These are phyloP conservation scores for Neurospora terricola DNA, from an alignment of 495 filamentous ascomycete species.

Conservation along the genomic window DNA sequence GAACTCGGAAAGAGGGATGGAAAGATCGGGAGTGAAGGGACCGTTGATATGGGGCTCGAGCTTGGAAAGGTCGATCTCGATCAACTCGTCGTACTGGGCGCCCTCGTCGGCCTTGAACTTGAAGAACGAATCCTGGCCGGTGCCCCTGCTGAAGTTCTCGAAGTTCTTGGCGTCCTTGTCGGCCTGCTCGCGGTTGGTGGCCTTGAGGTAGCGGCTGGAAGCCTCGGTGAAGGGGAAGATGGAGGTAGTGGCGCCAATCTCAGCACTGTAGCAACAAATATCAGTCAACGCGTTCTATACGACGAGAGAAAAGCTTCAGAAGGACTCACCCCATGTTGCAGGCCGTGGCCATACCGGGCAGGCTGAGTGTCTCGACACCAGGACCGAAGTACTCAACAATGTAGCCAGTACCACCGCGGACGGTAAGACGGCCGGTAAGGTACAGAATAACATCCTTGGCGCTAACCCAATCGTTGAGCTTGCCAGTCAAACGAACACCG, in stretches of 20 bases:
- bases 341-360: conserved; percentile 85
- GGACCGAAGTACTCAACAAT: conserved; percentile 88
- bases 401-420: conserved; percentile 88
- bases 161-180: conserved; percentile 50
- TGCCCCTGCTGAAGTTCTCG: conserved; percentile 29
- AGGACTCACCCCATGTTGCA: conserved; percentile 58
- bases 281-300: not conserved
- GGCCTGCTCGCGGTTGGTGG: conserved; percentile 70
- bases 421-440: conserved; percentile 82
- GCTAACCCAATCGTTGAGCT: conserved; percentile 80
- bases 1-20: conserved; percentile 83
- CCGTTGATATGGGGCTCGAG: conserved; percentile 97
- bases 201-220: conserved; percentile 59
- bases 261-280: conserved; percentile 35
- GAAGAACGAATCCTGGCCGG: conserved; percentile 28
- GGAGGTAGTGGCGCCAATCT: conserved; percentile 94
- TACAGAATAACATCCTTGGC: conserved; percentile 93
- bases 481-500: conserved; percentile 75
- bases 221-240: conserved; percentile 58
- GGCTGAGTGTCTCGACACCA: conserved; percentile 80
- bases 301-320: not conserved
- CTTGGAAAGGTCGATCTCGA: conserved; percentile 82
- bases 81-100: conserved; percentile 79
- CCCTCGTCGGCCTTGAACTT: conserved; percentile 61
- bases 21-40: conserved; percentile 90